A percentile compares a stretch with the other conserved stretches of the same genome.
phyloP scores from a whole-genome alignment of 2,329 filamentous ascomycete species.

The Fusarium papillatum region DNA sequence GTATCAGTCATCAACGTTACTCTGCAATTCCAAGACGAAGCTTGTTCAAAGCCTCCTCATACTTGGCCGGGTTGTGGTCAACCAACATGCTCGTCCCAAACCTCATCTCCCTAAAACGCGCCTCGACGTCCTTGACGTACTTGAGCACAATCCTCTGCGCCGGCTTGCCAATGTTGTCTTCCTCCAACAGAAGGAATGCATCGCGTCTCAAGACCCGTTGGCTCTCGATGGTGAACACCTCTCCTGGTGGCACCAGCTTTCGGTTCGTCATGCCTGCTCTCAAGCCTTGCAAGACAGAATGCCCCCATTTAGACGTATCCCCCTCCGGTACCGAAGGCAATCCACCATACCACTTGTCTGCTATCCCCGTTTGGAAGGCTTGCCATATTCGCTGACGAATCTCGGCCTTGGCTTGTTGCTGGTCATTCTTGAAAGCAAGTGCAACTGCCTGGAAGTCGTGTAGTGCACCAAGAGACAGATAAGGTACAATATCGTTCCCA shows the following conservation, averaged over 20 bases:
- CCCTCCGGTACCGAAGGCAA: conserved; percentile 53
- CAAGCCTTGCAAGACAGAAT: conserved; percentile 74
- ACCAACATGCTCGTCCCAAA: conserved; percentile 82
- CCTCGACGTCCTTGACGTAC: conserved; percentile 80
- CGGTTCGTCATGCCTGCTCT: conserved; percentile 76
- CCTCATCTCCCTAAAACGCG: conserved; percentile 76
- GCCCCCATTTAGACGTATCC: conserved; percentile 78
- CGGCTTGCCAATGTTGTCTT: conserved; percentile 70
- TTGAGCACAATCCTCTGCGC: conserved; percentile 78
- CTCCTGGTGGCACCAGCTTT: conserved; percentile 81
- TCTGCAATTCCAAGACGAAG: conserved; percentile 64
- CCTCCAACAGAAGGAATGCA: conserved; percentile 65
- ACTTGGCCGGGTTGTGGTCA: conserved; percentile 82
- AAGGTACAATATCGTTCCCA: conserved; percentile 80
- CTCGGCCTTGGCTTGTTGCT: conserved; percentile 75
- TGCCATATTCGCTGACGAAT: conserved; percentile 77
- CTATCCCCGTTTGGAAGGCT: conserved; percentile 71
- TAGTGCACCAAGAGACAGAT: conserved; percentile 79
- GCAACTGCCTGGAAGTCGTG: conserved; percentile 82
- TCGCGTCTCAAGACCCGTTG: conserved; percentile 76
- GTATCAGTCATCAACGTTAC: conserved; percentile 21
- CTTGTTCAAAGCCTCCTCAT: conserved; percentile 77
- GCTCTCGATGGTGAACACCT: conserved; percentile 81
- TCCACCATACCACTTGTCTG: conserved; percentile 71
- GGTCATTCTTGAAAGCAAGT: conserved; percentile 80